Evolutionary conservation across 495 filamentous ascomycete genomes (phyloP).

Genomic region (Trypethelium eluteriae): DNA sequence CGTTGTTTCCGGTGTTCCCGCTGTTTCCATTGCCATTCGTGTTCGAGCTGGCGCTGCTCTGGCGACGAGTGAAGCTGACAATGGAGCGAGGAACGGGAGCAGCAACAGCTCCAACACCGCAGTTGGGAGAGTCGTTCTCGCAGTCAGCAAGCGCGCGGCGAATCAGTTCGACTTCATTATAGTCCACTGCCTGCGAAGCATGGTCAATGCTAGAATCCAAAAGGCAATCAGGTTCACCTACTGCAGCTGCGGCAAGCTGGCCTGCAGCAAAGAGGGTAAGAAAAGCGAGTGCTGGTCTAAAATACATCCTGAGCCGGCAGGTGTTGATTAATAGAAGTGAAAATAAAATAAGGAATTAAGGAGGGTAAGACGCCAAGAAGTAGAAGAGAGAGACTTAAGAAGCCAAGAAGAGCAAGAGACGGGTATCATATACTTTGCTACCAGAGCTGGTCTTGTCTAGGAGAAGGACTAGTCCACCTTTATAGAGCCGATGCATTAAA

Average conservation of each 20-base stretch:
- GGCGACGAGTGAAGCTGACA: background rate
- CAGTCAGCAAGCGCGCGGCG: background rate
- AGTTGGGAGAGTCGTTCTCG: constrained; percentile 3
- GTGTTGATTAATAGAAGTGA: background rate
- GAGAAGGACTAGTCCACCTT: background rate
- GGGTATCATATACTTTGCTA: background rate
- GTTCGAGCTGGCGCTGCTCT: constrained; percentile 2
- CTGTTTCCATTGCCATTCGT: background rate
- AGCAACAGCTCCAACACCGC: background rate
- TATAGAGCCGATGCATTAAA: background rate
- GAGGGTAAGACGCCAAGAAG: background rate
- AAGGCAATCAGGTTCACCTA: background rate
- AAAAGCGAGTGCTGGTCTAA: constrained; percentile 6
- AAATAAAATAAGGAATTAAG: background rate
- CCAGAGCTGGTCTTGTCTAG: background rate
- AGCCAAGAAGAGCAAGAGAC: background rate
- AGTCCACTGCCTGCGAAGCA: background rate
- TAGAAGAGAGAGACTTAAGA: background rate
- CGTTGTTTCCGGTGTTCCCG: background rate
- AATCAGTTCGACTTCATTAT: constrained; percentile 7
- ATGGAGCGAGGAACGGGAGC: background rate
- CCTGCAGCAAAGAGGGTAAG: constrained; percentile 4
- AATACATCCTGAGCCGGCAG: constrained; percentile 10
- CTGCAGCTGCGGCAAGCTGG: background rate
- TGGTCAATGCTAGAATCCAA: background rate